Base-by-base conservation (phyloP, 345 rosid species). In the Luvunga scandens region DNA sequence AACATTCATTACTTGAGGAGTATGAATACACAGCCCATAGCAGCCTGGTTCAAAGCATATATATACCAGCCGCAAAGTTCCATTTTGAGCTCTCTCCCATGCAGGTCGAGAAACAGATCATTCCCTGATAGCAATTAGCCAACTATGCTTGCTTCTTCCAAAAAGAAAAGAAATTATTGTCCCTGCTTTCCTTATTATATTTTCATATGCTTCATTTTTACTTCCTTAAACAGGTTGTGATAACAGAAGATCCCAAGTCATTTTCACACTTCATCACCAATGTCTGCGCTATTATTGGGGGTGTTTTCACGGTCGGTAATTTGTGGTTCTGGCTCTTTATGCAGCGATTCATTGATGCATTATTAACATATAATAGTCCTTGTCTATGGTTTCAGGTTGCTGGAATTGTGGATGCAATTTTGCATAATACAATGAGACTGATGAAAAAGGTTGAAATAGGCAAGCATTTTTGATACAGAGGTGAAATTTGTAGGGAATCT, bases 1-100 rank as follows among this genome's bases (percentile, higher is more conserved):
- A 87, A n/a, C 84, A 85, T 34, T 79, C 85, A 78, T 56, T 96
- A 78, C 30, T 93, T 4, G 94, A 94, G 82, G 97, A 92, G 85
- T 94, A 94, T 1, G 98, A 94, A 87, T 97, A 94, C 87, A 97
- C 98, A 59, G 98, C 98, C 2, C 98, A 94, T 80, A 97, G 99
- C 83, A 97, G 98, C 70, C 80, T 93, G 82, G 90, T 85, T 33
- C 92, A 94, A 76, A 94, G 86, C 79, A 42, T 88, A 66, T 76
- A 93, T 83, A 80, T 93, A 77, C 99, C 99, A 2, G 94, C 88
- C 2, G 90, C 93, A 39, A 94, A 93, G 76, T 97, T 97, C 81
- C 99, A 92, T 88, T 88, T 90, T 25, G 99, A 94, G 92, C 95
- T 90, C 83, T 97, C 99, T 65, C 98, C 99, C 25, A 97, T 97